These are phyloP conservation scores for Trichoderma semiorbis DNA, from an alignment of 2,329 filamentous ascomycete genomes.

Conservation along the genomic window DNA sequence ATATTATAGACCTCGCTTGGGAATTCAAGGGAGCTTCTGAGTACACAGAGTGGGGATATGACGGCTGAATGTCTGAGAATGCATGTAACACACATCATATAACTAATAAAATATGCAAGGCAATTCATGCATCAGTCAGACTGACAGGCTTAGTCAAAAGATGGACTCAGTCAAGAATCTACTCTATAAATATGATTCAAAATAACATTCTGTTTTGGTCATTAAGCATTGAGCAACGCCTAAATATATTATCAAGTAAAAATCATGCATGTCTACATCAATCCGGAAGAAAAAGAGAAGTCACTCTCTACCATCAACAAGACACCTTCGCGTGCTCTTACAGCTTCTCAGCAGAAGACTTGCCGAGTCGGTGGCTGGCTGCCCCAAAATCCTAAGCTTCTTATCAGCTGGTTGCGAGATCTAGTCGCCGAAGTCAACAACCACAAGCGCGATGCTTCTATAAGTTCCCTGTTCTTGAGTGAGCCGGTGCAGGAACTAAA, in stretches of 20 bases:
- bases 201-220: neutral
- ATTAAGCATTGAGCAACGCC: neutral
- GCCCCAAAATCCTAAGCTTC: neutral
- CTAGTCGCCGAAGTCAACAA: constrained; percentile 8
- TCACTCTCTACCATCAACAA: neutral
- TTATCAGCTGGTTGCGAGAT: constrained; percentile 1
- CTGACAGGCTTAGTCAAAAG: neutral
- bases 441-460: neutral
- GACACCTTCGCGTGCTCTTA: neutral
- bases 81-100: neutral
- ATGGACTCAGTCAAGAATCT: neutral
- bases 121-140: neutral
- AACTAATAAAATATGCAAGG: neutral
- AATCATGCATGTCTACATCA: neutral
- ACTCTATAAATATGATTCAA: neutral
- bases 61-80: neutral
- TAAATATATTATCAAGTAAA: neutral
- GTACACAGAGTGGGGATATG: neutral
- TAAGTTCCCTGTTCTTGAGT: neutral
- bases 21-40: neutral
- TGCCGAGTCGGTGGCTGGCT: constrained; percentile 17
- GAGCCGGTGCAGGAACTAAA: constrained; percentile 7
- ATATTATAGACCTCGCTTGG: neutral
- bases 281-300: neutral
- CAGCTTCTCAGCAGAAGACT: neutral